Conservation (phyloP, 768 basidiomycete genomes). For the Tricholoma flavovirens region DNA sequence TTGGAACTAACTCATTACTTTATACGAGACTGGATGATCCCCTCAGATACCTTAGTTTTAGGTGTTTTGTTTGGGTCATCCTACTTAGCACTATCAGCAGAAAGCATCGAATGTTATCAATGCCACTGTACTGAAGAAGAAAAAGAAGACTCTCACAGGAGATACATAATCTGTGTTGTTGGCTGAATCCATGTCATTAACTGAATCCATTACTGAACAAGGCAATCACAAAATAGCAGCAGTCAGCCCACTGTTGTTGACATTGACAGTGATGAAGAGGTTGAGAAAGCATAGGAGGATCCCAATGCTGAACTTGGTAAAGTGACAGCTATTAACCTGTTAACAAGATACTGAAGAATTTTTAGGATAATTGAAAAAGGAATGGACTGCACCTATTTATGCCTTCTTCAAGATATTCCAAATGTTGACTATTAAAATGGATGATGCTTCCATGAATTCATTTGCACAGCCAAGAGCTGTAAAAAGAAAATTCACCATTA, state of each 20-base stretch:
- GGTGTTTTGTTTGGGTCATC: too few species aligned
- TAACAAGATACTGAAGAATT: not conserved
- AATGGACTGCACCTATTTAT: not conserved
- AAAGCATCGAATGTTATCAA: constrained; percentile 1
- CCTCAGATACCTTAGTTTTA: too few species aligned
- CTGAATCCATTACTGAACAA: not conserved
- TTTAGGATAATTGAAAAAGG: not conserved
- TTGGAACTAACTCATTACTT: too few species aligned
- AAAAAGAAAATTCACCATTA: not conserved
- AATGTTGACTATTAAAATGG: not conserved
- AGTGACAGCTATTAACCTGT: not conserved
- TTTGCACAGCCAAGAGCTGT: not conserved
- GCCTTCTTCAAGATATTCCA: not conserved
- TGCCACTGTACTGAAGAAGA: not conserved
- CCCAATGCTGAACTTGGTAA: not conserved
- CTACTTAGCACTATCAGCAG: too few species aligned
- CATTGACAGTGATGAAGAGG: not conserved
- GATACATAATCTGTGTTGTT: not conserved
- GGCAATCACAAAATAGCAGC: not conserved
- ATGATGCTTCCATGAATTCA: not conserved
- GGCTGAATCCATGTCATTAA: not conserved
- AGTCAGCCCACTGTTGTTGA: not conserved
- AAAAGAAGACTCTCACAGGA: not conserved
- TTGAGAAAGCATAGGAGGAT: not conserved
- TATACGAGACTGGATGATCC: too few species aligned